phyloP scores from a whole-genome alignment of 371 early-diverging fungal species.

The Actinomortierella ambigua region DNA sequence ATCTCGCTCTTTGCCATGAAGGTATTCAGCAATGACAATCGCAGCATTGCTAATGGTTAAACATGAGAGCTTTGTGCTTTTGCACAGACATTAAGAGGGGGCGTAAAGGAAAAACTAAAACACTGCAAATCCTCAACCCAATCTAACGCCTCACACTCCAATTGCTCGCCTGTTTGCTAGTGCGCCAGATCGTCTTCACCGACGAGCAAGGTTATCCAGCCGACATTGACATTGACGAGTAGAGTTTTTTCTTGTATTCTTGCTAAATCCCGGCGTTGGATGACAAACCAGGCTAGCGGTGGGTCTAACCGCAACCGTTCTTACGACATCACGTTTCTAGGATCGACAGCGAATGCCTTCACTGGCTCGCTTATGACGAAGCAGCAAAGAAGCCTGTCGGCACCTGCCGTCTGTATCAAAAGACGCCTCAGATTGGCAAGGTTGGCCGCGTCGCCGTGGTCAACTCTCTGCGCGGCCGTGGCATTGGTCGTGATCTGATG shows the following conservation, averaged over 20 bases:
- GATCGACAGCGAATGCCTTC: constrained; percentile 34
- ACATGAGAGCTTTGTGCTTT: too few species aligned
- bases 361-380: constrained; percentile 38
- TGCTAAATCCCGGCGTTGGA: not conserved
- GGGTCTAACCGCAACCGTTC: not conserved
- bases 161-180: constrained; percentile 3
- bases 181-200: constrained; percentile 36
- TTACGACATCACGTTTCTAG: constrained; percentile 9
- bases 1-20: constrained; percentile 30
- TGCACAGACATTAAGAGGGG: too few species aligned
- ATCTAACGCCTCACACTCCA: not conserved
- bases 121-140: too few species aligned
- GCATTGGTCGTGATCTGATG: constrained; percentile 40
- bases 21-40: constrained; percentile 14
- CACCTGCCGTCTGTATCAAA: constrained; percentile 28
- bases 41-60: too few species aligned
- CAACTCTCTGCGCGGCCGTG: constrained; percentile 25
- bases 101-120: too few species aligned
- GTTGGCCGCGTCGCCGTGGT: constrained; percentile 45
- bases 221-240: constrained; percentile 40
- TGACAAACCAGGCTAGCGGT: not conserved
- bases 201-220: constrained; percentile 44
- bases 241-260: not conserved
- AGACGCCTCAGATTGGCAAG: constrained; percentile 32
- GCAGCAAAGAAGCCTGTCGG: constrained; percentile 17